Percentiles rank a stretch among this genome's conserved stretches.
phyloP scores from a whole-genome alignment of 2,329 filamentous ascomycete species.

The Coleophoma cylindrospora region DNA sequence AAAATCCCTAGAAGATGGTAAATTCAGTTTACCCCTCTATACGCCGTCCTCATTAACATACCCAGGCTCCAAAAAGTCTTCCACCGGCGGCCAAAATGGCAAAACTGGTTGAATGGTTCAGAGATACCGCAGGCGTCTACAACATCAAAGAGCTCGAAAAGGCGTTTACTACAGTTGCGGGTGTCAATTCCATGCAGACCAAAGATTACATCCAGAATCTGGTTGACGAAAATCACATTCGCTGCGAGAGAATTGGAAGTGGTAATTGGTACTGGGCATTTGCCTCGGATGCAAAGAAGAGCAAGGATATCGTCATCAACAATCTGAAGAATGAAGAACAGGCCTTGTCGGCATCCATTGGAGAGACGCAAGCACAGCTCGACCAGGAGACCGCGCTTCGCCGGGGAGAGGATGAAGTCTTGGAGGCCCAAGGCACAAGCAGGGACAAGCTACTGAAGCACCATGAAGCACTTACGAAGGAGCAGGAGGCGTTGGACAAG shows the following conservation, averaged over 20 bases:
- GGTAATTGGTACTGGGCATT: conserved; percentile 73
- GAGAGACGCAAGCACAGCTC: conserved; percentile 28
- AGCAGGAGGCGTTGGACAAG: conserved; percentile 23
- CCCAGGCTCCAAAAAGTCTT: conserved; percentile 44
- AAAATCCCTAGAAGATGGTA: too few relatives aligned
- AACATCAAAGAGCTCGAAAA: conserved; percentile 66
- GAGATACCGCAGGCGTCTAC: conserved; percentile 54
- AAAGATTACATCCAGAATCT: conserved; percentile 63
- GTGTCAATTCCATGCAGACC: conserved; percentile 61
- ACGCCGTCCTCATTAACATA: too few relatives aligned
- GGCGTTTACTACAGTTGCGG: conserved; percentile 51
- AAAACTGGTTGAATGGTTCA: conserved; percentile 54
- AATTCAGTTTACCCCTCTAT: too few relatives aligned
- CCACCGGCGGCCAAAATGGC: conserved; percentile 53
- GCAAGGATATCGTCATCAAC: conserved; percentile 33
- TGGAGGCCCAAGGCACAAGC: conserved; percentile 19
- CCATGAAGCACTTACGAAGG: conserved; percentile 19
- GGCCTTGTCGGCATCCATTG: conserved; percentile 23
- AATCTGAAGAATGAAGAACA: conserved; percentile 31
- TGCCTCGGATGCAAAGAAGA: conserved; percentile 45
- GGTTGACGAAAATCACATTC: conserved; percentile 54
- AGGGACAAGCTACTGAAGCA: conserved; percentile 20
- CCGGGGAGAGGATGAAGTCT: conserved; percentile 26
- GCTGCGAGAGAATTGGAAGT: conserved; percentile 64
- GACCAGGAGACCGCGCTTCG: conserved; percentile 28